phyloP scores from a whole-genome alignment of 2,329 filamentous ascomycete genomes.

The Alternaria hordeiaustralica region DNA sequence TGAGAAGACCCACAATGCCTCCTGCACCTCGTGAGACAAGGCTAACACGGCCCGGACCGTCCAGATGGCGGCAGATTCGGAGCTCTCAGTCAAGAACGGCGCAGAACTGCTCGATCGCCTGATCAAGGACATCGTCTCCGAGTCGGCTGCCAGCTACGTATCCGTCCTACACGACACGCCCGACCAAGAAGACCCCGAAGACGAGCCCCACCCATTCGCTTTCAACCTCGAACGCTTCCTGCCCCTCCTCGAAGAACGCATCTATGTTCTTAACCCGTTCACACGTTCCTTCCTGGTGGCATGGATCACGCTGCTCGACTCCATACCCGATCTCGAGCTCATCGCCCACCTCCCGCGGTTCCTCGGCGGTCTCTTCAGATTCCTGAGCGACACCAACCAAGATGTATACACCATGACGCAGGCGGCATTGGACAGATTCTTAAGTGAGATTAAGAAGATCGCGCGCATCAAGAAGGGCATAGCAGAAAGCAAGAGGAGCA shows the following conservation, averaged over 20 bases:
- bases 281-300: constrained; percentile 94
- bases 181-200: constrained; percentile 50
- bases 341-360: constrained; percentile 94
- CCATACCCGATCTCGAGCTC: constrained; percentile 93
- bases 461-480: constrained; percentile 91
- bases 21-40: background rate
- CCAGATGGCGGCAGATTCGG: constrained; percentile 92
- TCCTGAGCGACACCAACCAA: constrained; percentile 86
- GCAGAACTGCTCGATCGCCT: constrained; percentile 93
- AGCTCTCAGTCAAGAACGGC: constrained; percentile 97
- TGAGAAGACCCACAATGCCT: constrained; percentile 44
- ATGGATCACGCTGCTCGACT: constrained; percentile 94
- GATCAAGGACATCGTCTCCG: constrained; percentile 94
- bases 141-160: constrained; percentile 93
- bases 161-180: constrained; percentile 77
- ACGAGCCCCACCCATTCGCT: constrained; percentile 55
- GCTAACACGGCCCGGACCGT: constrained; percentile 26
- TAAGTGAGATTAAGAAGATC: constrained; percentile 94
- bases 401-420: constrained; percentile 97
- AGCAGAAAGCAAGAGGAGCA: constrained; percentile 77
- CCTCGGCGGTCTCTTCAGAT: constrained; percentile 85
- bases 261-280: constrained; percentile 92
- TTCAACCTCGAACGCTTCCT: constrained; percentile 93
- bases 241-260: constrained; percentile 89
- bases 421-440: constrained; percentile 83